Base-by-base conservation (phyloP, 768 basidiomycete species). In the Amanita inopinata region DNA sequence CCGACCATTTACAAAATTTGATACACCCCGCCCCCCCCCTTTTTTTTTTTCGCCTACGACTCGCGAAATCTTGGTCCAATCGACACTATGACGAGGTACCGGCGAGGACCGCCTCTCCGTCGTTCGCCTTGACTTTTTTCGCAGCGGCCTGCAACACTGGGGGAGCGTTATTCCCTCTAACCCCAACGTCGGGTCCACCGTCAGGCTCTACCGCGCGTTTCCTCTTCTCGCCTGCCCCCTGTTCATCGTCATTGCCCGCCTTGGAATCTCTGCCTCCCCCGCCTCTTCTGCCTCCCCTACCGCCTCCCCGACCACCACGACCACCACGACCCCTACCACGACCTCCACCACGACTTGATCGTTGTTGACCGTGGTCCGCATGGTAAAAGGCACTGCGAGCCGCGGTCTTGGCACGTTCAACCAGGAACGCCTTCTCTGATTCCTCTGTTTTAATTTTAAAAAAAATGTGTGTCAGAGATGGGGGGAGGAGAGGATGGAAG, bases 131-230 rank as follows among this genome's bases (percentile, higher is more conserved):
- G 10, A 56, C 59, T 55, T 70, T 73, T 53, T 74, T 74, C 27
- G 6, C 8, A 10, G 60, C 58, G 27, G 59, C 59, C 44, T 65
- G 62, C 40, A 72, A 49, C 1, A 55, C 49, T 30, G 74, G 74
- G 8, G 85, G 85, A 2, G 78, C 79, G 23, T 62, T 67, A 5
- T 63, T 68, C 0, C 84, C 84, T 17, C 84, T 71, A 8, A 77
- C 58, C 7, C 84, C 84, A 19, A 70, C 67, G 51, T 80, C 74
- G 2, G 78, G 75, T 0, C 80, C 85, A 50, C 84, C 85, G 52
- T 87, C 85, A 1, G 83, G 84, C 54, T 87, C 85, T 0, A 83
- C 67, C 1, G 71, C 78, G 28, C 83, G 74, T 57, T 87, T 89
- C 46, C 85, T 67, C 65, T 89, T 89, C 49, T 82, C 82, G 20